phyloP scores from a whole-genome alignment of 2,329 filamentous ascomycete genomes.

The Nakataea oryzae region DNA sequence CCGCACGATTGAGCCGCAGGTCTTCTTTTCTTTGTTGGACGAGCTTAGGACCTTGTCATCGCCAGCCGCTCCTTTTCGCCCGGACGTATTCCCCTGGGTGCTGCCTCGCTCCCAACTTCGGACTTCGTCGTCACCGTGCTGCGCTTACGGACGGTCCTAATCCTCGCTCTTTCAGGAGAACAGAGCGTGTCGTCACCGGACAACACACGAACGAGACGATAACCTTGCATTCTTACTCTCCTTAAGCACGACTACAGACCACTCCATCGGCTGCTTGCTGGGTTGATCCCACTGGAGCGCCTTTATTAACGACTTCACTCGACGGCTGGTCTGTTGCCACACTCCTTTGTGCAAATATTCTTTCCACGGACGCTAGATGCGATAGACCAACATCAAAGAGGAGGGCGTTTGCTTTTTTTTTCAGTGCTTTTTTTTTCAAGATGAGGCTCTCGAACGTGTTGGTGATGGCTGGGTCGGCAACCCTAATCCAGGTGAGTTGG shows the following conservation, averaged over 20 bases:
- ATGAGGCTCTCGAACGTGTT: constrained; percentile 1
- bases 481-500: neutral
- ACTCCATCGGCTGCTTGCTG: neutral
- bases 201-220: neutral
- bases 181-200: neutral
- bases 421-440: neutral
- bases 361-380: constrained; percentile 1
- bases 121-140: neutral
- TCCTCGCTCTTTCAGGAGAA: neutral
- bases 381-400: neutral
- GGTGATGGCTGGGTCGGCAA: neutral
- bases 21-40: neutral
- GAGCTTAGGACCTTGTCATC: neutral
- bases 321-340: constrained; percentile 2
- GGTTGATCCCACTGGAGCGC: constrained; percentile 2
- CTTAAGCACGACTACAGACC: neutral
- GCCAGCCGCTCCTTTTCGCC: neutral
- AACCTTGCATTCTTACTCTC: neutral
- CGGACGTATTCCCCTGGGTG: neutral
- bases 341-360: neutral
- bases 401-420: constrained; percentile 1
- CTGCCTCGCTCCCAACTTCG: neutral
- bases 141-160: neutral
- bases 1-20: too few relatives aligned
- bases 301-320: neutral